phyloP scores from a whole-genome alignment of 2,329 filamentous ascomycete genomes.

The Apiospora saccharicola region DNA sequence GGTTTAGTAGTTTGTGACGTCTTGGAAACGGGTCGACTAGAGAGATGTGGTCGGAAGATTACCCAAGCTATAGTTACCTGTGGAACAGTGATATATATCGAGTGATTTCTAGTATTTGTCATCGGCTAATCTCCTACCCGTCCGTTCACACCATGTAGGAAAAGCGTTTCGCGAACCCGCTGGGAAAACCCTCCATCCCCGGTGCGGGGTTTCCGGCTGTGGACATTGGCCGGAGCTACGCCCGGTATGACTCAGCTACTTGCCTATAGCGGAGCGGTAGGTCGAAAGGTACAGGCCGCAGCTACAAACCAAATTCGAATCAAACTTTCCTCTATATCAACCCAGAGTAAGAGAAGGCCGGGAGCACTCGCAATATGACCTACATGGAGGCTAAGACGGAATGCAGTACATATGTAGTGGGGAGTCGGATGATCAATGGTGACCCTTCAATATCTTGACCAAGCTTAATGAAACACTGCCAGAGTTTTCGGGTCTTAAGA shows the following conservation, averaged over 20 bases:
- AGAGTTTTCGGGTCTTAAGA: neutral
- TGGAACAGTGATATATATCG: neutral
- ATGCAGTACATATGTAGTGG: neutral
- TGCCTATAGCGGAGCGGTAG: neutral
- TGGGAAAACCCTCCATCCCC: neutral
- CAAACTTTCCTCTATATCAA: neutral
- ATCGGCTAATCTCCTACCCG: neutral
- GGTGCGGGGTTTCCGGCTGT: conserved; percentile 13
- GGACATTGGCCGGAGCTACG: conserved; percentile 10
- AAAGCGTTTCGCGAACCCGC: neutral
- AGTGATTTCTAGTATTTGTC: too few species aligned
- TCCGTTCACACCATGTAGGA: neutral
- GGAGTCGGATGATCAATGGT: neutral
- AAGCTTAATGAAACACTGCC: neutral
- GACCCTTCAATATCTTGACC: neutral
- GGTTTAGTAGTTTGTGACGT: neutral
- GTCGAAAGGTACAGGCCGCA: neutral
- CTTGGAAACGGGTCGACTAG: neutral
- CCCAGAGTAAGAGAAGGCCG: neutral
- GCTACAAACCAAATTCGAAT: neutral
- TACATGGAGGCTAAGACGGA: neutral
- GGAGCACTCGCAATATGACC: neutral
- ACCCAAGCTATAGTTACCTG: neutral
- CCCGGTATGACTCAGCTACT: conserved; percentile 16
- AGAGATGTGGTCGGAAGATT: neutral